phyloP scores from a whole-genome alignment of 805 yeast species.

The Zygoascus biomembranicola region DNA sequence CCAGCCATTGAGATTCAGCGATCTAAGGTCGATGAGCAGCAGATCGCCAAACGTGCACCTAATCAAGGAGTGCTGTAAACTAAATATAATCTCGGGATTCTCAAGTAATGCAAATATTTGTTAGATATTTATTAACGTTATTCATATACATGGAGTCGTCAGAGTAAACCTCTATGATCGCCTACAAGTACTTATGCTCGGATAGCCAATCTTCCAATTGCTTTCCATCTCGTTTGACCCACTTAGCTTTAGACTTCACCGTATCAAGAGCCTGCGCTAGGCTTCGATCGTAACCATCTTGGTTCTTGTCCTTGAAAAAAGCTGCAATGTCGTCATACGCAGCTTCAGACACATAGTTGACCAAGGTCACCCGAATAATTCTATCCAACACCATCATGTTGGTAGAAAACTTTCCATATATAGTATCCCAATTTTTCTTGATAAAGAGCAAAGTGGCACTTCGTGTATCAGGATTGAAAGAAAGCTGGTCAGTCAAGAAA shows the following conservation, averaged over 20 bases:
- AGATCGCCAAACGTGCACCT: neutral
- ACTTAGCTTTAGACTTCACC: constrained; percentile 40
- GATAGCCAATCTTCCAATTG: constrained; percentile 41
- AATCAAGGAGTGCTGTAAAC: neutral
- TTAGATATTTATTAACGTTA: neutral
- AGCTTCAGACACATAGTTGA: constrained; percentile 50
- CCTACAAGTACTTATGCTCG: neutral
- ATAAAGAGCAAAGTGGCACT: constrained; percentile 64
- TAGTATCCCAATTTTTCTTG: constrained; percentile 59
- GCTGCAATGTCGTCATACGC: constrained; percentile 44
- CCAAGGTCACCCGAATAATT: constrained; percentile 54
- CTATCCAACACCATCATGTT: constrained; percentile 71
- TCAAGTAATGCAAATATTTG: too few species aligned
- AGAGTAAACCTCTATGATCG: neutral
- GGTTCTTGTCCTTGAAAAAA: constrained; percentile 41
- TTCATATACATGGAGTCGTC: neutral
- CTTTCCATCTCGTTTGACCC: constrained; percentile 41
- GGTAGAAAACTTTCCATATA: constrained; percentile 66
- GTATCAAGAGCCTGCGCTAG: constrained; percentile 49
- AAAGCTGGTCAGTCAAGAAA: constrained; percentile 27
- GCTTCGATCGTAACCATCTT: constrained; percentile 51
- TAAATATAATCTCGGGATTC: too few species aligned
- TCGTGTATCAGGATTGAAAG: neutral
- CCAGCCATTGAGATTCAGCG: constrained; percentile 81
- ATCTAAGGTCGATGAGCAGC: constrained; percentile 63